Evolutionary conservation across 345 rosid genomes (phyloP).

Genomic region (Mallotus nudiflorus): DNA sequence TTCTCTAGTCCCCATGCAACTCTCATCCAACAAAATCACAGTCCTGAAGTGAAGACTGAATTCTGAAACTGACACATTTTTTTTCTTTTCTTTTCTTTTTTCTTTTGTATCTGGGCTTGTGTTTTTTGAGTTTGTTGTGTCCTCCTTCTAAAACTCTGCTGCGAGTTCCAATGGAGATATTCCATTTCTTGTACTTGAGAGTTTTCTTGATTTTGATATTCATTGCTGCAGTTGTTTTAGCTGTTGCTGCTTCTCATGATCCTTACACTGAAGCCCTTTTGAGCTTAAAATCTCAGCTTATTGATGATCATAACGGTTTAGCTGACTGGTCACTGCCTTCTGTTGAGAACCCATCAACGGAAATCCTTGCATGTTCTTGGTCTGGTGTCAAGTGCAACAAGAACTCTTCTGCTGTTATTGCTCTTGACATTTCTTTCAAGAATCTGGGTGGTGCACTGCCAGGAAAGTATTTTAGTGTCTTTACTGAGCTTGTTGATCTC

Average conservation of each 20-base stretch:
- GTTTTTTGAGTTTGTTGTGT: slow-evolving; percentile 1
- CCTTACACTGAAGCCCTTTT: slow-evolving; percentile 66
- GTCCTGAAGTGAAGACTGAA: background rate
- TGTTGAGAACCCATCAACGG: slow-evolving; percentile 29
- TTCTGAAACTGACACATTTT: slow-evolving; percentile 16
- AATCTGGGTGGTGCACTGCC: slow-evolving; percentile 61
- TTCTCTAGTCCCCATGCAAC: slow-evolving; percentile 75
- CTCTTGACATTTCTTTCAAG: slow-evolving; percentile 61
- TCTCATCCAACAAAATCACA: slow-evolving; percentile 25
- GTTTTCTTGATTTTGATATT: slow-evolving; percentile 31
- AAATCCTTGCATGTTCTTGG: slow-evolving; percentile 71
- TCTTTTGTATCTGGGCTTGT: background rate
- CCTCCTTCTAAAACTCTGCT: slow-evolving; percentile 25
- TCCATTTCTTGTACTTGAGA: slow-evolving; percentile 31
- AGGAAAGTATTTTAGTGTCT: slow-evolving; percentile 48
- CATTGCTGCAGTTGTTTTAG: slow-evolving; percentile 20
- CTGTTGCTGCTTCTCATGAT: too few species aligned
- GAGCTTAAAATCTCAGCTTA: slow-evolving; percentile 65
- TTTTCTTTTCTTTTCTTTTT: background rate
- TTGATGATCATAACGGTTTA: slow-evolving; percentile 44
- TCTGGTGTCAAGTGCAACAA: slow-evolving; percentile 70
- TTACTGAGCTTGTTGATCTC: slow-evolving; percentile 70
- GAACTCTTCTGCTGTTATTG: slow-evolving; percentile 53
- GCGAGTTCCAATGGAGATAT: slow-evolving; percentile 61
- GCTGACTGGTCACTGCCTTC: slow-evolving; percentile 65